Evolutionary conservation across 208 protist genomes (phyloP).

Genomic region (Trypanosoma conorhini): DNA sequence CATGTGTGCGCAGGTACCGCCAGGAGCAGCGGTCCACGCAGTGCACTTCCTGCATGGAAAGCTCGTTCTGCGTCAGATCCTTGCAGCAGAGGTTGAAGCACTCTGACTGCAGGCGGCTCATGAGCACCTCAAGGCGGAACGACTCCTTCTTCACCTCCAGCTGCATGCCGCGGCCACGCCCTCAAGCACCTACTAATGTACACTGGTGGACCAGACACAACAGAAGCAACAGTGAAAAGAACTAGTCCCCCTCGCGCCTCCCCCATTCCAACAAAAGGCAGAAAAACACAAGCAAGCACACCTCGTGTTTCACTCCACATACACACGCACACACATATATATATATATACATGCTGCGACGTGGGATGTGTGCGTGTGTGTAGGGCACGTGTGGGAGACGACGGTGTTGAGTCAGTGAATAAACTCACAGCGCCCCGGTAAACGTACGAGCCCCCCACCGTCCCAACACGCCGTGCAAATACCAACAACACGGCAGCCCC

Average conservation of each 20-base stretch:
- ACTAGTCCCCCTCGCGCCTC: neutral
- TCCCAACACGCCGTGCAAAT: too few relatives aligned
- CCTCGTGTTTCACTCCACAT: too few relatives aligned
- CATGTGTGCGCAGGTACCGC: slow-evolving; percentile 75
- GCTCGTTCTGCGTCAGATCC: slow-evolving; percentile 59
- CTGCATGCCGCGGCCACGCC: slow-evolving; percentile 47
- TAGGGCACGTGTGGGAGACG: neutral
- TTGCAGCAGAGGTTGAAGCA: slow-evolving; percentile 88
- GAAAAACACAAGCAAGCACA: neutral
- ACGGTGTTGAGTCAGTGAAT: neutral
- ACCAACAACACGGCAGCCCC: too few relatives aligned
- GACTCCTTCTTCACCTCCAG: slow-evolving; percentile 85
- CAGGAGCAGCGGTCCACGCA: slow-evolving; percentile 86
- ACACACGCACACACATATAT: neutral
- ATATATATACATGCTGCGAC: neutral
- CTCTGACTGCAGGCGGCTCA: slow-evolving; percentile 71
- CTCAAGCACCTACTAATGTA: neutral
- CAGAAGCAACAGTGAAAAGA: neutral
- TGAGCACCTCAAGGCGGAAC: slow-evolving; percentile 85
- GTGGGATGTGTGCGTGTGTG: neutral
- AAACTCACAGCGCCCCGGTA: neutral
- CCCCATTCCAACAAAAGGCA: neutral
- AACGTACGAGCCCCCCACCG: too few relatives aligned
- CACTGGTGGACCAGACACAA: slow-evolving; percentile 1
- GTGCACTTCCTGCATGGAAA: slow-evolving; percentile 74